A percentile compares a stretch with the other conserved stretches of the same genome.
phyloP scores from a whole-genome alignment of 805 yeast species.

The Candida quercuum region DNA sequence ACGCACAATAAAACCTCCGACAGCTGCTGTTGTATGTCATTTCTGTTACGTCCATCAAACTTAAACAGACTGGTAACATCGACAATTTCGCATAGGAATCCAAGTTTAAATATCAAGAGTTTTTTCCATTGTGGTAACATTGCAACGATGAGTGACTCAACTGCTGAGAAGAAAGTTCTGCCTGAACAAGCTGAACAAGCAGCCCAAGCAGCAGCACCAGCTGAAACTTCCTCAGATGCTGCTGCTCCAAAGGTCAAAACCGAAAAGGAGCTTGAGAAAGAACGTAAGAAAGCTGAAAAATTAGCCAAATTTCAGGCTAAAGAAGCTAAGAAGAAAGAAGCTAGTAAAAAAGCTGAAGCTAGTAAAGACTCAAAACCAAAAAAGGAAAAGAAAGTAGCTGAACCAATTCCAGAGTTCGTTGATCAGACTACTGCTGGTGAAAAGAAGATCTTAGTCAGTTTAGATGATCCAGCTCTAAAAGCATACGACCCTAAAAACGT shows the following conservation, averaged over 20 bases:
- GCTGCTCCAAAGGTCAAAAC: slow-evolving; percentile 48
- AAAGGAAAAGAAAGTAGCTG: slow-evolving; percentile 65
- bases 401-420: slow-evolving; percentile 75
- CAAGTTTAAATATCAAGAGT: not conserved
- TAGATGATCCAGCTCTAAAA: slow-evolving; percentile 90
- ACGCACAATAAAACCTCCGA: not conserved
- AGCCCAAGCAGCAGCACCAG: slow-evolving; percentile 8
- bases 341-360: slow-evolving; percentile 30
- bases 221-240: slow-evolving; percentile 7
- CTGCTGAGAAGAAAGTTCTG: slow-evolving; percentile 1
- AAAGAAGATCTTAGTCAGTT: slow-evolving; percentile 78
- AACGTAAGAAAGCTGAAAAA: slow-evolving; percentile 83
- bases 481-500: slow-evolving; percentile 91
- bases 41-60: slow-evolving; percentile 3
- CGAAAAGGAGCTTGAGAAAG: slow-evolving; percentile 80
- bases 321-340: slow-evolving; percentile 65
- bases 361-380: slow-evolving; percentile 50
- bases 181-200: not conserved
- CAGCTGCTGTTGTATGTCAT: slow-evolving; percentile 11
- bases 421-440: slow-evolving; percentile 86
- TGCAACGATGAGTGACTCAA: slow-evolving; percentile 12
- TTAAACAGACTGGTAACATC: slow-evolving; percentile 2
- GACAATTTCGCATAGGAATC: slow-evolving; percentile 4
- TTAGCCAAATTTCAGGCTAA: slow-evolving; percentile 83
- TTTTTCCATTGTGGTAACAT: not conserved